Evolutionary conservation across 345 rosid species (phyloP), one percentile per base, ranked within the genome.

Genomic region (Passiflora organensis): DNA sequence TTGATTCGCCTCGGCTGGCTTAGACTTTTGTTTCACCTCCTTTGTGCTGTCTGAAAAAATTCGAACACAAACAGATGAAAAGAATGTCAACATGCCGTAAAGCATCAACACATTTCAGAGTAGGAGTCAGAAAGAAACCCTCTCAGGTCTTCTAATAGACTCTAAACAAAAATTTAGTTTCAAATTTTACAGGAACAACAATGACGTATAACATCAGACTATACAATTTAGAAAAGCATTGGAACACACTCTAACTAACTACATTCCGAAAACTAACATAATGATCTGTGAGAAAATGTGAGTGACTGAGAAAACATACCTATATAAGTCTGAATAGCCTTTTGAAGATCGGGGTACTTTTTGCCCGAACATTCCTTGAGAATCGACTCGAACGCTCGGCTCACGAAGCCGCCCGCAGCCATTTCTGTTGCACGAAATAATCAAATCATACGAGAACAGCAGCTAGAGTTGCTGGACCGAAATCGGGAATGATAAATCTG

Each of bases 391-490:
- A 93, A 89, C 32, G 96, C 96, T 38, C 99, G 91, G 70, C 70
- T 78, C 61, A 93, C 77, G 57, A 93, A 93, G 20, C 97, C 99
- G 22, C 95, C 99, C 13, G 97, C 99, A 62, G 97, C 99, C 72
- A 66, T 82, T 14, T 58, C 58, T 53, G 46, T 32, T 34, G 50
- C 32, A 25, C n/a, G 34, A 28, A 28, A 3, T 2, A 28, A 28
- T 8, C 3, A 28, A 28, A 24, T 23, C 14, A 12, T 6, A 20
- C 17, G 22, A 20, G 34, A 46, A 51, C 32, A 52, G 24, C 44
- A 13, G 32, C 19, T 43, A 51, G 23, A n/a, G 12, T 14, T 19
- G 32, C 51, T 14, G 24, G 38, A 58, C 43, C 45, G n/a, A 15
- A 15, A 13, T 1, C n/a, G n/a, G 13, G n/a, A 41, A 41, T 41